Percentiles rank a stretch among this genome's conserved stretches.
phyloP scores from a whole-genome alignment of 148 eudicot genomes.

The Talinum fruticosum region DNA sequence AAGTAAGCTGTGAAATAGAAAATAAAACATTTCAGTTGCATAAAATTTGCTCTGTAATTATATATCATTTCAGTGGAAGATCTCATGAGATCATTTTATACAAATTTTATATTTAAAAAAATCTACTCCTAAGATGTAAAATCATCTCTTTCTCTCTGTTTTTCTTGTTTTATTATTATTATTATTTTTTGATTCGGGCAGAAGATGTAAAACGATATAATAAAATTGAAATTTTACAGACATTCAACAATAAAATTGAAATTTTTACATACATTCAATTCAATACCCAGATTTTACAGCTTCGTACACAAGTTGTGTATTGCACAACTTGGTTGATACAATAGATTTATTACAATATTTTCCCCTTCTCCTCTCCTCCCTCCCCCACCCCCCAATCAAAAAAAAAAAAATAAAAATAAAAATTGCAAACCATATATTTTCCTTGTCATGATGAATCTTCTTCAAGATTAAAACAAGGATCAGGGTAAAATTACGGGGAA shows the following conservation, averaged over 20 bases:
- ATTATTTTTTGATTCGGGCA: too few relatives aligned
- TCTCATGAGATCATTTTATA: not conserved
- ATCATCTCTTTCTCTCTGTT: too few relatives aligned
- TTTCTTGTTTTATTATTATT: too few relatives aligned
- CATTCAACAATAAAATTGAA: not conserved
- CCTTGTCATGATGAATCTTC: not conserved
- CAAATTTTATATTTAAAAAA: not conserved
- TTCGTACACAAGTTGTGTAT: conserved; percentile 2
- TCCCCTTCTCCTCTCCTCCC: not conserved
- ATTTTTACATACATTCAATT: not conserved
- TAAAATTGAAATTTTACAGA: not conserved
- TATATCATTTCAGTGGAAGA: too few relatives aligned
- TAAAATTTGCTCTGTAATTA: too few relatives aligned
- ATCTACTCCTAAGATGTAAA: too few relatives aligned
- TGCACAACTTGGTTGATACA: not conserved
- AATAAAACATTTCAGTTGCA: too few relatives aligned
- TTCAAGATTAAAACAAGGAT: not conserved
- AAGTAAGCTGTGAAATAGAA: too few relatives aligned
- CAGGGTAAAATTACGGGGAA: not conserved
- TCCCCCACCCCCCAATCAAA: not conserved
- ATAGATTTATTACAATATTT: not conserved
- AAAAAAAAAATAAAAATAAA: not conserved
- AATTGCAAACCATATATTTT: conserved; percentile 3
- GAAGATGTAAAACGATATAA: not conserved
- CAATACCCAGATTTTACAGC: not conserved